Percentiles rank a stretch among this genome's conserved stretches.
These are phyloP conservation scores for Rhypophila decipiens DNA, from an alignment of 495 filamentous ascomycete species.

Conservation along the genomic window DNA sequence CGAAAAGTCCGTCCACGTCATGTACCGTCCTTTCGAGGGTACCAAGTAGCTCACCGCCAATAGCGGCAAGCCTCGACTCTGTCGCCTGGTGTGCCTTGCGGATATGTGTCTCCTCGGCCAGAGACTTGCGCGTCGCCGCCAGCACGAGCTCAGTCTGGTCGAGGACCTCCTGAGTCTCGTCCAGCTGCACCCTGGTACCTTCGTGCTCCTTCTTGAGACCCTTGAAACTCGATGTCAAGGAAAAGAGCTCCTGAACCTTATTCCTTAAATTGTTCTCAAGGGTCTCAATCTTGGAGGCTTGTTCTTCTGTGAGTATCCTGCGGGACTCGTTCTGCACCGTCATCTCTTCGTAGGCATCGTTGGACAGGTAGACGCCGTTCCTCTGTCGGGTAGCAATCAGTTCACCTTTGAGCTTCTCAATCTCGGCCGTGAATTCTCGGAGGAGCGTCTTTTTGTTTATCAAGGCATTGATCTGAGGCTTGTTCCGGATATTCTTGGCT, in stretches of 20 bases:
- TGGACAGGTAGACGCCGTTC: slow-evolving; percentile 88
- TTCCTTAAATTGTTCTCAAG: slow-evolving; percentile 85
- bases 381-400: slow-evolving; percentile 88
- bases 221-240: slow-evolving; percentile 77
- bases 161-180: slow-evolving; percentile 71
- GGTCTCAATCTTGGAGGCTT: slow-evolving; percentile 83
- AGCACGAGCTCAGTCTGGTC: slow-evolving; percentile 83
- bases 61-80: slow-evolving; percentile 62
- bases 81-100: slow-evolving; percentile 82
- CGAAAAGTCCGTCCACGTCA: slow-evolving; percentile 73
- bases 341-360: slow-evolving; percentile 79
- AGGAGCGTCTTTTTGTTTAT: slow-evolving; percentile 89
- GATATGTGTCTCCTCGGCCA: slow-evolving; percentile 73
- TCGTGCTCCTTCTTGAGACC: slow-evolving; percentile 83
- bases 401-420: slow-evolving; percentile 89
- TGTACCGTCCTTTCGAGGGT: slow-evolving; percentile 68
- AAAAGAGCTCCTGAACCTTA: slow-evolving; percentile 85
- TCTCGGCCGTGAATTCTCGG: slow-evolving; percentile 84
- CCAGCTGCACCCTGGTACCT: slow-evolving; percentile 58
- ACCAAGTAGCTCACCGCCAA: slow-evolving; percentile 68
- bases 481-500: slow-evolving; percentile 97
- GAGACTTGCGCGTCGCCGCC: slow-evolving; percentile 61
- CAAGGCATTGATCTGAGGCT: slow-evolving; percentile 87
- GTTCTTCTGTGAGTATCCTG: slow-evolving; percentile 87
- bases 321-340: slow-evolving; percentile 85